phyloP scores from a whole-genome alignment of 495 filamentous ascomycete genomes.

The Neurospora cerealis region DNA sequence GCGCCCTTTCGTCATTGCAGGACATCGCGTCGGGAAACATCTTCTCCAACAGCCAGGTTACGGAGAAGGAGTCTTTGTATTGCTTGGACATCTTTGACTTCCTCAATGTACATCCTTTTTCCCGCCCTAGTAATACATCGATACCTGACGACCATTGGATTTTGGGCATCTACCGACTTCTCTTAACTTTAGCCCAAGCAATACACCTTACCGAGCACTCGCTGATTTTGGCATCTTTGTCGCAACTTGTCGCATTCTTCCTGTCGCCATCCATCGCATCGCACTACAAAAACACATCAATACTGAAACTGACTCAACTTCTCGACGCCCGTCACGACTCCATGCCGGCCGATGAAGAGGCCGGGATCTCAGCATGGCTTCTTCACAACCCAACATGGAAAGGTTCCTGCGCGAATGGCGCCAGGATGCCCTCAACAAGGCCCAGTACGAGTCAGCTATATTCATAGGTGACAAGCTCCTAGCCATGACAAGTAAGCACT shows the following conservation, averaged over 20 bases:
- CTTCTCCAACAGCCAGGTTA: not conserved
- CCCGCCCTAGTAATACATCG: not conserved
- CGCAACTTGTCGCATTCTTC: not conserved
- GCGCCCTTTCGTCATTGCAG: not conserved
- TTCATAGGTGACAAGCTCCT: slow-evolving; percentile 95
- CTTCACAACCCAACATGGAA: slow-evolving; percentile 55
- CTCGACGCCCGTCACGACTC: not conserved
- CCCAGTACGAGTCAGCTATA: slow-evolving; percentile 90
- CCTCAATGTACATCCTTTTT: not conserved
- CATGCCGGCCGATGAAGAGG: not conserved
- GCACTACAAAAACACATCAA: not conserved
- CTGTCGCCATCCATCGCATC: not conserved
- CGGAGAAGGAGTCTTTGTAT: not conserved
- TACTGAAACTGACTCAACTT: not conserved
- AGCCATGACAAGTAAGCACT: slow-evolving; percentile 71
- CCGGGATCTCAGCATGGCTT: slow-evolving; percentile 6
- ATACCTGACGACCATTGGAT: not conserved
- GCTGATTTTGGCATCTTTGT: not conserved
- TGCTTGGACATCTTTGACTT: not conserved
- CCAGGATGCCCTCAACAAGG: slow-evolving; percentile 84
- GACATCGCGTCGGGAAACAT: not conserved
- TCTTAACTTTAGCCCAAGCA: not conserved
- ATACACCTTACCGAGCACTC: not conserved
- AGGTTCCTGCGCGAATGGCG: slow-evolving; percentile 84
- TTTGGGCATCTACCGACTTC: not conserved